Conservation (phyloP, 805 yeast species). For the Candida koratica region DNA sequence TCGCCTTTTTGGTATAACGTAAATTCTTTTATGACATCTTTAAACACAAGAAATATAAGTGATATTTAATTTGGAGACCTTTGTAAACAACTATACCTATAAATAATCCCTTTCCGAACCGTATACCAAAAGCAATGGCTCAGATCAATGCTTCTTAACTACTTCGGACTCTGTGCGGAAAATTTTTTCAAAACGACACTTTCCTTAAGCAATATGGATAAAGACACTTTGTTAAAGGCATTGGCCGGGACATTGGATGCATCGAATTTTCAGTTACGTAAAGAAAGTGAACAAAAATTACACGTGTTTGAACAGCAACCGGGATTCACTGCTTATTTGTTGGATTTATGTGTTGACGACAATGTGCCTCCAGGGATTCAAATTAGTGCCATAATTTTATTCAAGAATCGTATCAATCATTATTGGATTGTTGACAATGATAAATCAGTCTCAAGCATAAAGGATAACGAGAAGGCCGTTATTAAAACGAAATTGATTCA, state of each 20-base stretch:
- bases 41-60: no score
- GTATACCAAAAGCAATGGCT: no score
- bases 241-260: slow-evolving; percentile 55
- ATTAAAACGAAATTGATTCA: slow-evolving; percentile 43
- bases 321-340: slow-evolving; percentile 54
- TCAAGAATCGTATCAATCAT: slow-evolving; percentile 38
- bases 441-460: slow-evolving; percentile 20
- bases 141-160: not conserved
- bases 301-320: slow-evolving; percentile 49
- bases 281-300: slow-evolving; percentile 51
- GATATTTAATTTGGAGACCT: no score
- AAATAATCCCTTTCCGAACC: no score
- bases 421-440: slow-evolving; percentile 37
- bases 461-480: slow-evolving; percentile 30
- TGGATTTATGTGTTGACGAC: slow-evolving; percentile 47
- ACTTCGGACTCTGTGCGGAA: not conserved
- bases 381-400: slow-evolving; percentile 41
- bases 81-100: not conserved
- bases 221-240: slow-evolving; percentile 45
- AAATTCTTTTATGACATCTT: no score
- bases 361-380: slow-evolving; percentile 36
- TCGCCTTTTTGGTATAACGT: no score
- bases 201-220: slow-evolving; percentile 38
- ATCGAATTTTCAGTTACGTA: slow-evolving; percentile 41
- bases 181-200: not conserved